Percentiles rank a stretch among this genome's conserved stretches.
Conservation (phyloP, 2,329 filamentous ascomycete genomes). For the Phialocephala sp. region DNA sequence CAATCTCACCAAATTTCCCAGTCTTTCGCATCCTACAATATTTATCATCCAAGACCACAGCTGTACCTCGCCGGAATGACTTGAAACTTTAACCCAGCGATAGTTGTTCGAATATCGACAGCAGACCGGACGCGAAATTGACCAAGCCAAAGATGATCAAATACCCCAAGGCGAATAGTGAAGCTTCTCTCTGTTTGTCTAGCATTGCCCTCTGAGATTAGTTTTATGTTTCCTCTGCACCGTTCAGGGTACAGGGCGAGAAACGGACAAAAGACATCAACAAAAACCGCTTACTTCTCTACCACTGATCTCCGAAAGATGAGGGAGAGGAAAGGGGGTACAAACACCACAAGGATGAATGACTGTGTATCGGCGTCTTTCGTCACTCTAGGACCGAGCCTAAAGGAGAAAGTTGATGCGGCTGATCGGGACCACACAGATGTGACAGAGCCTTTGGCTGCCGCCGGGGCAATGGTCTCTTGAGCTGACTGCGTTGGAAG, state of each 20-base stretch:
- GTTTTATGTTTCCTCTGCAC: constrained; percentile 90
- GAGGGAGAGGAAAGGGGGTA: constrained; percentile 40
- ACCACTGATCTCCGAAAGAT: constrained; percentile 45
- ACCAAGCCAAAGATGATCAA: constrained; percentile 29
- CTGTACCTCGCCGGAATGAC: constrained; percentile 29
- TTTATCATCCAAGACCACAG: constrained; percentile 15
- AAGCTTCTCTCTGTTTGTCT: constrained; percentile 74
- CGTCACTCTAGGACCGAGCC: constrained; percentile 40
- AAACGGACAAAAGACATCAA: constrained; percentile 93
- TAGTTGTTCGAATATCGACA: constrained; percentile 31
- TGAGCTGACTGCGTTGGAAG: constrained; percentile 45
- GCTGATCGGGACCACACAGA: constrained; percentile 62
- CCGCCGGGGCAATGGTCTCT: constrained; percentile 58
- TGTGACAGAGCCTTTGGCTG: constrained; percentile 53
- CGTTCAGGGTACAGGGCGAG: constrained; percentile 63
- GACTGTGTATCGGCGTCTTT: constrained; percentile 43
- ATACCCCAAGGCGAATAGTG: constrained; percentile 37
- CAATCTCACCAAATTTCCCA: constrained; percentile 35
- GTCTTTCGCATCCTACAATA: constrained; percentile 31
- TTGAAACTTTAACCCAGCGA: constrained; percentile 29
- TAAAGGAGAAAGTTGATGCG: constrained; percentile 69
- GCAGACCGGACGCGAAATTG: constrained; percentile 30
- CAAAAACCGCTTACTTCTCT: constrained; percentile 84
- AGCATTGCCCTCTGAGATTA: constrained; percentile 86
- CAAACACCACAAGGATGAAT: constrained; percentile 36